phyloP scores from a whole-genome alignment of 2,329 filamentous ascomycete species.

The Colletotrichum simmondsii region DNA sequence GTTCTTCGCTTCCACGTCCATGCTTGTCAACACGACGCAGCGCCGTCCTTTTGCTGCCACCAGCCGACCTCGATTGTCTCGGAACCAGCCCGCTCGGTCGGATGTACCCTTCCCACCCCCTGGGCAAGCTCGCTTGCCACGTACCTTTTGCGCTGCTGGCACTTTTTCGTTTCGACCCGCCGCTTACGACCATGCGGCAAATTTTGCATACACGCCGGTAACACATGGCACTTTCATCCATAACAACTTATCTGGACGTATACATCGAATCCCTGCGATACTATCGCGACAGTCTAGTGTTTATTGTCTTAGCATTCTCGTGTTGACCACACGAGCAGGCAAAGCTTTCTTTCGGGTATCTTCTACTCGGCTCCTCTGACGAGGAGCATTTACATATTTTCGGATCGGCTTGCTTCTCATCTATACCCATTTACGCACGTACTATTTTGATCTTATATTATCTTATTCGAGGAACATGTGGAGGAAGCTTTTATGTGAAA shows the following conservation, averaged over 20 bases:
- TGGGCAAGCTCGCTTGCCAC: slow-evolving; percentile 24
- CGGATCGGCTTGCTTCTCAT: slow-evolving; percentile 33
- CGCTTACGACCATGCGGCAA: slow-evolving; percentile 30
- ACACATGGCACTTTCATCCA: slow-evolving; percentile 23
- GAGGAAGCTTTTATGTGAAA: slow-evolving; percentile 21
- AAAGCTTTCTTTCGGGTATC: slow-evolving; percentile 28
- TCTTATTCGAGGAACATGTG: slow-evolving; percentile 16
- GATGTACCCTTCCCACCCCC: not conserved
- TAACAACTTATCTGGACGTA: slow-evolving; percentile 22
- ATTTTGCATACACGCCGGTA: slow-evolving; percentile 26
- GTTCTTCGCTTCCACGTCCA: slow-evolving; percentile 31
- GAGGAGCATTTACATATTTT: slow-evolving; percentile 22
- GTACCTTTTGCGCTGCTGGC: slow-evolving; percentile 28
- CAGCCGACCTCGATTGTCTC: slow-evolving; percentile 45
- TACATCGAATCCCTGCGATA: slow-evolving; percentile 8
- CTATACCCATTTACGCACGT: slow-evolving; percentile 37
- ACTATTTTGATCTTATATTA: slow-evolving; percentile 31
- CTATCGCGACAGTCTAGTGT: slow-evolving; percentile 32
- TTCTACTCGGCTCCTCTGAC: slow-evolving; percentile 4
- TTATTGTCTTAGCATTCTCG: slow-evolving; percentile 34
- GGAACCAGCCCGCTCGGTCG: slow-evolving; percentile 35
- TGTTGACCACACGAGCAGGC: slow-evolving; percentile 13
- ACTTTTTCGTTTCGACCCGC: slow-evolving; percentile 29
- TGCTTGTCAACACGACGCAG: slow-evolving; percentile 28
- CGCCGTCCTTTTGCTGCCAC: slow-evolving; percentile 27